Evolutionary conservation across 768 basidiomycete species (phyloP).

Genomic region (Tricholoma flavovirens): DNA sequence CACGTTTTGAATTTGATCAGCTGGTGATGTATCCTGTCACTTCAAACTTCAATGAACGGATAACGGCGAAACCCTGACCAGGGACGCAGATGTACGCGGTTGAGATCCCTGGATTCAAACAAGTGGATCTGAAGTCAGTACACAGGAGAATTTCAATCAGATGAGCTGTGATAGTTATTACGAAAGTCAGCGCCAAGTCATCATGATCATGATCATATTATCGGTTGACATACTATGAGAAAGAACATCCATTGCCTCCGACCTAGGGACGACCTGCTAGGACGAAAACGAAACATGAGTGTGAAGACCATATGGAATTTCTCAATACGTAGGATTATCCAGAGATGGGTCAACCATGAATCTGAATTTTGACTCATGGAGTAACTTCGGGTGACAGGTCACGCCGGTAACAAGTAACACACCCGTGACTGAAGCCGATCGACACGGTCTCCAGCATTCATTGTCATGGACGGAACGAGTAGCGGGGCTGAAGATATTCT

Average conservation of each 20-base stretch:
- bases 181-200: background rate
- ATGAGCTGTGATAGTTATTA: background rate
- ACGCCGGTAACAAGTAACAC: too few species aligned
- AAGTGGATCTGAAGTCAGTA: background rate
- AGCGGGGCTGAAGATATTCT: constrained; percentile 16
- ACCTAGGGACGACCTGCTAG: background rate
- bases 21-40: constrained; percentile 8
- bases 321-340: background rate
- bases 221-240: background rate
- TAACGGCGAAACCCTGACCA: background rate
- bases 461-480: constrained; percentile 7
- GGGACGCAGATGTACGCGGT: background rate
- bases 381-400: too few species aligned
- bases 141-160: background rate
- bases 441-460: background rate
- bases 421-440: too few species aligned
- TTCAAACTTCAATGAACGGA: background rate
- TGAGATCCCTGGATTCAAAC: background rate
- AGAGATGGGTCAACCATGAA: background rate
- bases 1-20: constrained; percentile 3
- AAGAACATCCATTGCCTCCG: background rate
- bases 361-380: too few species aligned
- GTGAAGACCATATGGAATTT: background rate
- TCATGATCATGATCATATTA: background rate
- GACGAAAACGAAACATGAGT: background rate